Conservation (phyloP, 129 eudicot species). For the Deinandra increscens region DNA sequence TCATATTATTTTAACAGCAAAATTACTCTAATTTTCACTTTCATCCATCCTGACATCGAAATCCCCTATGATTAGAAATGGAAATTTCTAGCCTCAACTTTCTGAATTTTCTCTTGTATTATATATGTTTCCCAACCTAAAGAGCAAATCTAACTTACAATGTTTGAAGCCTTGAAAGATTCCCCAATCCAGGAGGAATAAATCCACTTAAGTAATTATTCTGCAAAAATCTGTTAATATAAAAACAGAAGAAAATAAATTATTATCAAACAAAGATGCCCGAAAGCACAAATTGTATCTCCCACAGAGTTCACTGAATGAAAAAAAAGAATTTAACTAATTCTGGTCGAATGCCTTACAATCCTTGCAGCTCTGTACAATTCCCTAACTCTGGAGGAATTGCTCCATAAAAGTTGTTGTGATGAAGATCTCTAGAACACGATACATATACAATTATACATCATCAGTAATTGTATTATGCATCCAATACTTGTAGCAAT, state of each 20-base stretch:
- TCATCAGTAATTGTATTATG: conserved; percentile 29
- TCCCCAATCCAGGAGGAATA: conserved; percentile 79
- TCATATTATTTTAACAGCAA: neutral
- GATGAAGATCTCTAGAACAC: conserved; percentile 75
- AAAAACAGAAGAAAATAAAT: neutral
- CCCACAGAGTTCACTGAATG: conserved; percentile 13
- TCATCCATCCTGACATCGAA: conserved; percentile 3
- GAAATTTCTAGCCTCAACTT: conserved; percentile 6
- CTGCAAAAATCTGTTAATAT: conserved; percentile 71
- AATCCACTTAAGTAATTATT: conserved; percentile 85
- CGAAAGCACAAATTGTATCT: conserved; percentile 14
- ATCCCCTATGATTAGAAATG: neutral
- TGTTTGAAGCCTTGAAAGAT: conserved; percentile 60
- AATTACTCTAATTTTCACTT: neutral
- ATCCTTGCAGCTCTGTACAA: conserved; percentile 71
- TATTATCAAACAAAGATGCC: conserved; percentile 6
- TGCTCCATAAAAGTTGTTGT: conserved; percentile 79
- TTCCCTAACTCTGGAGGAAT: conserved; percentile 94
- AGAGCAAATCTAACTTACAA: conserved; percentile 51
- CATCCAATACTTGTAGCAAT: conserved; percentile 9
- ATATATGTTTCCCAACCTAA: conserved; percentile 9
- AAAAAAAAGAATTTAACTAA: conserved; percentile 3
- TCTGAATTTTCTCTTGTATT: neutral
- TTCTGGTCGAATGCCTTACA: conserved; percentile 52
- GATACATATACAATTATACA: conserved; percentile 25